Base-by-base conservation (phyloP, 768 basidiomycete species). In the Hericium coralloides region DNA sequence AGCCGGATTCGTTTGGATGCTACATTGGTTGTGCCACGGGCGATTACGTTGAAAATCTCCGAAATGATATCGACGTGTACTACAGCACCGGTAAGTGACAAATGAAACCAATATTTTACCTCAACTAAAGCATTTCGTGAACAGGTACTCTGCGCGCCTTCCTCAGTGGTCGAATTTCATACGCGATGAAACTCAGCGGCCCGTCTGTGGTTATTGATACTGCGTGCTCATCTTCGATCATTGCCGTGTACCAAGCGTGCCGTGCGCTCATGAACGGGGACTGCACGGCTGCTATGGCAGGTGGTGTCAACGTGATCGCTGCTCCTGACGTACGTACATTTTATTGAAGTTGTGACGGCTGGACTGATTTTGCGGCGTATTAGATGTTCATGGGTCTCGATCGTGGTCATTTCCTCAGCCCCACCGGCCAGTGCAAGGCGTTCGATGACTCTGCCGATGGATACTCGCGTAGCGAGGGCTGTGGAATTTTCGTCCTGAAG, bases 361-460 rank as follows among this genome's bases (percentile, higher is more conserved):
- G 37, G 53, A 55, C 61, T 18, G 12, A 17, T 26, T 22, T 18
- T 25, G n/a, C 26, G 25, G 37, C n/a, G 12, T 23, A 8, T 6
- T 26, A 89, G 87, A 84, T 84, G 81, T 84, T 81, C 59, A 64
- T 85, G 14, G 86, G 85, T 26, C 73, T 89, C 2, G 83, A 86
- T 58, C 76, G 80, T 26, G 86, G 79, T 0, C 85, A 85, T 64
- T 88, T 89, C 64, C 69, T 89, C 51, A 83, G 77, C 62, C 76
- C 79, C 0, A 79, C 80, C 0, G 86, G 85, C 4, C 81, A 83
- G 64, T 87, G 85, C 67, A 87, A 80, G 60, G 69, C 85, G 0
- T 89, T 88, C 64, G 87, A 89, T 59, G 80, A 79, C 1, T 75
- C 80, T 2, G 88, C 87, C 0, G 84, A 89, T 63, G 88, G 88